Percentiles rank a stretch among this genome's conserved stretches.
phyloP scores from a whole-genome alignment of 2,329 filamentous ascomycete genomes.

The Drechslera avenae region DNA sequence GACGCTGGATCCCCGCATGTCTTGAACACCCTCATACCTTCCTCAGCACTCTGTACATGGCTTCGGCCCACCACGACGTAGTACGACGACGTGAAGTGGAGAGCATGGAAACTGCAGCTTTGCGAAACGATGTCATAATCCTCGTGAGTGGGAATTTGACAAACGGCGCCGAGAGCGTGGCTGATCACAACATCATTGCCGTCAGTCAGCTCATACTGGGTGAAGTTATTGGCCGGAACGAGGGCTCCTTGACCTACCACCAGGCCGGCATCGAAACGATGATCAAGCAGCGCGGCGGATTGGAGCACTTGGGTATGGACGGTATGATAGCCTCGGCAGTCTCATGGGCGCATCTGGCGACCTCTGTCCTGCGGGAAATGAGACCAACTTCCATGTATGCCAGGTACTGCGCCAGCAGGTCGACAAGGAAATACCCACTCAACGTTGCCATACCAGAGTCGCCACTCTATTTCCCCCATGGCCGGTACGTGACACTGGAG shows the following conservation, averaged over 20 bases:
- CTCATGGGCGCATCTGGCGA: constrained; percentile 41
- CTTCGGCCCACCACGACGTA: constrained; percentile 43
- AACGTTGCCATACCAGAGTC: constrained; percentile 42
- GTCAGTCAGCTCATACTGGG: constrained; percentile 45
- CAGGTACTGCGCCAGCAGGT: constrained; percentile 28
- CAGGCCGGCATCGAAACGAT: constrained; percentile 39
- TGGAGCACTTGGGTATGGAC: constrained; percentile 36
- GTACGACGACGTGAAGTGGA: constrained; percentile 28
- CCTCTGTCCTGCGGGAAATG: constrained; percentile 40
- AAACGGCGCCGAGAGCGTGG: constrained; percentile 26
- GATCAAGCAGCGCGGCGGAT: constrained; percentile 43
- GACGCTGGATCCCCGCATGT: constrained; percentile 43
- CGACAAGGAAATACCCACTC: constrained; percentile 19
- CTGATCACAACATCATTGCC: constrained; percentile 45
- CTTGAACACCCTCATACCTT: constrained; percentile 43
- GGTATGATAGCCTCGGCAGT: constrained; percentile 41
- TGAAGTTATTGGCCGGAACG: constrained; percentile 39
- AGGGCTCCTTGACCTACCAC: constrained; percentile 29
- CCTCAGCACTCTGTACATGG: constrained; percentile 45
- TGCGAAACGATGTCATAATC: constrained; percentile 45
- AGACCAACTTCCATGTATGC: constrained; percentile 34
- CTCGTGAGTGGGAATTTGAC: constrained; percentile 36
- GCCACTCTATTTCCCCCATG: constrained; percentile 42
- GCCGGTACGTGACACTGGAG: constrained; percentile 34
- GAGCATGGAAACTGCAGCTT: constrained; percentile 37